Percentiles rank a stretch among this genome's conserved stretches.
These are phyloP conservation scores for Inga leiocalycina DNA, from an alignment of 306 rosid genomes.

Conservation along the genomic window DNA sequence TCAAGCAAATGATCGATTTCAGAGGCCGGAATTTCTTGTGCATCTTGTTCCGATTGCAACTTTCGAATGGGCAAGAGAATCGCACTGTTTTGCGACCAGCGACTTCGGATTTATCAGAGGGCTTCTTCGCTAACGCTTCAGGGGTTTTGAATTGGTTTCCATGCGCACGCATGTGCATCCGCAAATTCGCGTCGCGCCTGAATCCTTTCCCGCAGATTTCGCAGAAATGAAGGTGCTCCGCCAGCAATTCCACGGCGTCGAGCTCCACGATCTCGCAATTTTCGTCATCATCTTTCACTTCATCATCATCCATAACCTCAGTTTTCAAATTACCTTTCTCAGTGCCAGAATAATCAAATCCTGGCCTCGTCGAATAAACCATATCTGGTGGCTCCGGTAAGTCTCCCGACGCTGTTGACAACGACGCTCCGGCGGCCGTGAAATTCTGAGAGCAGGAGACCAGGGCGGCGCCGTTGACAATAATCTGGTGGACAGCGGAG, in stretches of 20 bases:
- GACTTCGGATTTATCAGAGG: neutral
- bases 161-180: slow-evolving; percentile 97
- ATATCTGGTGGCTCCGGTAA: slow-evolving; percentile 1
- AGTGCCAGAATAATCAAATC: neutral
- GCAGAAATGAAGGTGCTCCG: slow-evolving; percentile 80
- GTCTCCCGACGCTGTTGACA: neutral
- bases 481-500: slow-evolving; percentile 56
- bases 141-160: slow-evolving; percentile 78
- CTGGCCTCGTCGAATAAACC: neutral
- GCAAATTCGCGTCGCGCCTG: slow-evolving; percentile 86
- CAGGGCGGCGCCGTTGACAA: slow-evolving; percentile 65
- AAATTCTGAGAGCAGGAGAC: slow-evolving; percentile 39
- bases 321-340: slow-evolving; percentile 38
- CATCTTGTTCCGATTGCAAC: slow-evolving; percentile 62
- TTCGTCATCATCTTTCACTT: slow-evolving; percentile 13
- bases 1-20: slow-evolving; percentile 74
- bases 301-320: slow-evolving; percentile 40
- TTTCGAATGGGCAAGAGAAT: slow-evolving; percentile 81
- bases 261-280: slow-evolving; percentile 69
- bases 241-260: slow-evolving; percentile 76
- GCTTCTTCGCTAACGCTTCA: slow-evolving; percentile 73
- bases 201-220: slow-evolving; percentile 94
- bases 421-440: neutral
- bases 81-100: slow-evolving; percentile 20
- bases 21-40: slow-evolving; percentile 68